A percentile compares a stretch with the other conserved stretches of the same genome.
Evolutionary conservation across 352 stramenopile species (phyloP).

Genomic region (Globisporangium spinosum): DNA sequence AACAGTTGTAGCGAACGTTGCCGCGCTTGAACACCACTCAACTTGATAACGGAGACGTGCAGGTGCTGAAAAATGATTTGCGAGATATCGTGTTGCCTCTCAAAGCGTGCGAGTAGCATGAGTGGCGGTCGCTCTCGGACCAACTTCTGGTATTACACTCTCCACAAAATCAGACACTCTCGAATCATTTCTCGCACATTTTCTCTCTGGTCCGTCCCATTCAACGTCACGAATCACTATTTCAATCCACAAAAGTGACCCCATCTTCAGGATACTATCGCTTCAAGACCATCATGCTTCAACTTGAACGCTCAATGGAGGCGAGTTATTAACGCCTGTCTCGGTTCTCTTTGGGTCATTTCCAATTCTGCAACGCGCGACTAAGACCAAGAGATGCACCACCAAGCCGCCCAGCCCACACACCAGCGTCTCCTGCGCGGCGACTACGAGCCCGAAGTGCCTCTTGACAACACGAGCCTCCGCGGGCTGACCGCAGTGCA

Average conservation of each 20-base stretch:
- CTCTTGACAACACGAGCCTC: not conserved
- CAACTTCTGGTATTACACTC: too few species aligned
- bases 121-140: too few species aligned
- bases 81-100: too few species aligned
- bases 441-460: too few species aligned
- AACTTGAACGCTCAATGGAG: not conserved
- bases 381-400: not conserved
- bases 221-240: not conserved
- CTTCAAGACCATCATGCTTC: not conserved
- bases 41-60: too few species aligned
- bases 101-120: too few species aligned
- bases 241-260: not conserved
- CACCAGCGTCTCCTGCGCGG: too few species aligned
- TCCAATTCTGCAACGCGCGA: not conserved
- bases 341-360: not conserved
- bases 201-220: not conserved
- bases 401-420: not conserved
- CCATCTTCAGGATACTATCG: not conserved
- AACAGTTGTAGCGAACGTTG: too few species aligned
- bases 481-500: not conserved
- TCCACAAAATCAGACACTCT: not conserved
- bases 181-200: not conserved
- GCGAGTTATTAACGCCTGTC: not conserved
- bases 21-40: too few species aligned
- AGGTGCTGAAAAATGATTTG: too few species aligned